Evolutionary conservation across 1,284 basidiomycete genomes (phyloP).

Genomic region (Ustilago sp.): DNA sequence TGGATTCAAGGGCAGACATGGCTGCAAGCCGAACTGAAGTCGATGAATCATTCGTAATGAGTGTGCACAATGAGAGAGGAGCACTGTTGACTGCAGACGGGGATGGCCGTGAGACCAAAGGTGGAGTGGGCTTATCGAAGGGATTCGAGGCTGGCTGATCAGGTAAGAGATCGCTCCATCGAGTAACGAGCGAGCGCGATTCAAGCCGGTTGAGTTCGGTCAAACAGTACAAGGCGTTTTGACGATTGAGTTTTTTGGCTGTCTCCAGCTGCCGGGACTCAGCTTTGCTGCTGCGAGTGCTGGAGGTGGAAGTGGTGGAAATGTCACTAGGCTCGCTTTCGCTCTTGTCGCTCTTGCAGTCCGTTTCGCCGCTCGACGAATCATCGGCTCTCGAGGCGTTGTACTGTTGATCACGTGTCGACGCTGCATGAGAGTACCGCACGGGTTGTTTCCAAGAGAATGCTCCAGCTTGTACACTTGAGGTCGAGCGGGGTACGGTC

Average conservation of each 20-base stretch:
- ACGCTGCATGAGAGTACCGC: not conserved
- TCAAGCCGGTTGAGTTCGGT: constrained; percentile 32
- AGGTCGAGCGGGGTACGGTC: constrained; percentile 9
- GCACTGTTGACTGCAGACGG: not conserved
- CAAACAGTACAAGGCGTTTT: constrained; percentile 35
- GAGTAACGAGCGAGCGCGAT: constrained; percentile 17
- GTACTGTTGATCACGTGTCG: not conserved
- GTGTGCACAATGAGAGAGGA: constrained; percentile 28
- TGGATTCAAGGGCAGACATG: constrained; percentile 18
- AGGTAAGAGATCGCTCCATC: constrained; percentile 32
- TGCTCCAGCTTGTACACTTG: constrained; percentile 17
- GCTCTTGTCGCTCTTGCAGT: constrained; percentile 41
- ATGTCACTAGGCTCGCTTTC: constrained; percentile 45
- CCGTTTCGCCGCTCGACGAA: constrained; percentile 28
- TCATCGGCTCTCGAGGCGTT: not conserved
- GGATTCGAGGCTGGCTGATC: constrained; percentile 12
- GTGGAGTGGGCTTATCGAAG: not conserved
- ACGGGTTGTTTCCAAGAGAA: constrained; percentile 20
- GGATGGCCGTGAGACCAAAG: not conserved
- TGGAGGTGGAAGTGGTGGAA: constrained; percentile 23
- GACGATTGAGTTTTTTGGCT: constrained; percentile 29
- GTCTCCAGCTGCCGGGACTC: constrained; percentile 32
- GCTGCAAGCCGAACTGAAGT: constrained; percentile 37
- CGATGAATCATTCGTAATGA: constrained; percentile 24
- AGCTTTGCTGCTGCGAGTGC: constrained; percentile 17